These are phyloP conservation scores for Tricholoma flavovirens DNA, from an alignment of 768 basidiomycete genomes.

Conservation along the genomic window DNA sequence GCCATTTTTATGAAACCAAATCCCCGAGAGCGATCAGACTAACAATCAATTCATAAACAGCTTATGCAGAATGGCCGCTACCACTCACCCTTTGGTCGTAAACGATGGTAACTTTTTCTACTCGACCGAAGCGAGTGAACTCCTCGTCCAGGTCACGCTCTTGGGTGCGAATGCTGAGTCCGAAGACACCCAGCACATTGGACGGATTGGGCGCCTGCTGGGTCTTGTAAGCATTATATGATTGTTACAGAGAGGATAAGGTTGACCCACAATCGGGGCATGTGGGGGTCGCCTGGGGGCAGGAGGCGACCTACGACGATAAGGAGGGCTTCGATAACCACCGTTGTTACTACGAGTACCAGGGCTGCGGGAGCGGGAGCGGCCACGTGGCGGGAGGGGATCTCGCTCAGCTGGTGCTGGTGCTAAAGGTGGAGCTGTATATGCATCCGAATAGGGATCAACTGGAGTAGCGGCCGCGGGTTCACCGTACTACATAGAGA, in stretches of 20 bases:
- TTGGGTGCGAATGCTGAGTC: constrained; percentile 90
- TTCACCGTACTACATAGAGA: constrained; percentile 56
- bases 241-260: constrained; percentile 5
- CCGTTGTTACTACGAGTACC: constrained; percentile 42
- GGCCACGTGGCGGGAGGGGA: constrained; percentile 49
- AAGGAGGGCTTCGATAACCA: constrained; percentile 59
- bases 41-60: constrained; percentile 15
- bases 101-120: constrained; percentile 94
- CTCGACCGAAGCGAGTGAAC: constrained; percentile 81
- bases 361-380: constrained; percentile 74
- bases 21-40: constrained; percentile 94
- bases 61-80: constrained; percentile 1
- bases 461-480: constrained; percentile 46
- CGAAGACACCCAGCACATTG: constrained; percentile 93
- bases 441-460: constrained; percentile 81
- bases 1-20: constrained; percentile 98
- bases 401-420: constrained; percentile 52
- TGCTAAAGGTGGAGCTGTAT: constrained; percentile 57
- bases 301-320: constrained; percentile 53
- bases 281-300: constrained; percentile 60
- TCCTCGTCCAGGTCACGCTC: constrained; percentile 95
- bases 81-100: constrained; percentile 89
- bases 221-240: constrained; percentile 29
- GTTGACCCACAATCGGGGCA: constrained; percentile 63
- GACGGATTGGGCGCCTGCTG: constrained; percentile 83